A percentile compares a stretch with the other conserved stretches of the same genome.
These are phyloP conservation scores for Exsudoporus frostii DNA, from an alignment of 768 basidiomycete species.

Conservation along the genomic window DNA sequence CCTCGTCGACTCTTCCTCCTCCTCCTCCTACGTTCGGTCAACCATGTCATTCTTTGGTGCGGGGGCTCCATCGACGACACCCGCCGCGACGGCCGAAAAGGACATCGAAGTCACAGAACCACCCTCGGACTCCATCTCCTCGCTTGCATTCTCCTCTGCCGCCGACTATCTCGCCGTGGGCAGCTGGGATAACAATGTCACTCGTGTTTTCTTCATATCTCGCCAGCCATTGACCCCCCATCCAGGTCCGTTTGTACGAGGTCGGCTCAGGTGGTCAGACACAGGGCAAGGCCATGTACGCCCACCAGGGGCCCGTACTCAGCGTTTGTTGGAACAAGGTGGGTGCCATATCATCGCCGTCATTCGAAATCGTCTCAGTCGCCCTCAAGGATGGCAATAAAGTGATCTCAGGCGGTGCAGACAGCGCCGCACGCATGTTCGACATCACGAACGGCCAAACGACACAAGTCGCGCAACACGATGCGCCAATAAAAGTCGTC, in stretches of 20 bases:
- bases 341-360: background rate
- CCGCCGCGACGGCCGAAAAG: conserved; percentile 52
- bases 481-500: conserved; percentile 82
- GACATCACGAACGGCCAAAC: conserved; percentile 82
- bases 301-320: conserved; percentile 87
- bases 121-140: conserved; percentile 84
- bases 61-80: conserved; percentile 32
- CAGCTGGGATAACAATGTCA: conserved; percentile 91
- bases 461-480: conserved; percentile 85
- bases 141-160: conserved; percentile 77
- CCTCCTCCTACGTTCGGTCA: background rate
- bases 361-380: conserved; percentile 7
- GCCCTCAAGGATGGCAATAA: conserved; percentile 75
- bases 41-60: conserved; percentile 46
- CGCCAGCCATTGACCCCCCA: conserved; percentile 7
- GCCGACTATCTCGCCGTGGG: conserved; percentile 90
- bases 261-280: conserved; percentile 76
- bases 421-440: conserved; percentile 93
- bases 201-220: background rate
- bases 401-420: conserved; percentile 88
- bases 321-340: conserved; percentile 91
- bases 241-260: conserved; percentile 88
- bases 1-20: background rate
- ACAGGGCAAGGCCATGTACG: conserved; percentile 87
- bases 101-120: conserved; percentile 81